These are phyloP conservation scores for Patellifolia procumbens DNA, from an alignment of 179 eudicot species.

Conservation along the genomic window DNA sequence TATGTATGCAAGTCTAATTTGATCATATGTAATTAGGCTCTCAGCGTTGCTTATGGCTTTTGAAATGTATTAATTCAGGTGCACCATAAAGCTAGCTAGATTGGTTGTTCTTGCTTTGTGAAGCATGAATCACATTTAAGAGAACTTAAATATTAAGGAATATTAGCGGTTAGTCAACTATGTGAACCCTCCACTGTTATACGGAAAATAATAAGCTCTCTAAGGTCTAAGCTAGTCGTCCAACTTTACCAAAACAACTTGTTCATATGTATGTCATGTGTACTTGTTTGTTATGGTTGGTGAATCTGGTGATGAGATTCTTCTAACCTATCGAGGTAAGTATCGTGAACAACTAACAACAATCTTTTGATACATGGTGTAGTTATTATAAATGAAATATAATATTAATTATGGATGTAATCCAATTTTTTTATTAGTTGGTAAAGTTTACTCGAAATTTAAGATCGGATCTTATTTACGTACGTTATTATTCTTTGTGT, in stretches of 20 bases:
- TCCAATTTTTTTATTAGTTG: no score
- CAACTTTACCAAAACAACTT: conserved; percentile 10
- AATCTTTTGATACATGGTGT: background rate
- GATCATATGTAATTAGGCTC: background rate
- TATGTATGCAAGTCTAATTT: background rate
- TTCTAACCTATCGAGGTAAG: background rate
- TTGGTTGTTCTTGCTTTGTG: background rate
- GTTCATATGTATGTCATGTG: background rate
- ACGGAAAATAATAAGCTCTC: background rate
- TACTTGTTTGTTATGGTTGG: background rate
- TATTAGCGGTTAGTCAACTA: conserved; percentile 12
- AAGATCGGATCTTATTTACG: no score
- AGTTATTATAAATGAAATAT: no score
- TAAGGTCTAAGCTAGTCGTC: background rate
- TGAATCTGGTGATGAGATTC: background rate
- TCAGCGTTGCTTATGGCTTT: conserved; percentile 21
- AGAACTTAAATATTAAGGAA: background rate
- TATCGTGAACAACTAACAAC: background rate
- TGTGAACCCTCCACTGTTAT: background rate
- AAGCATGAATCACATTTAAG: conserved; percentile 22
- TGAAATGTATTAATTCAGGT: background rate
- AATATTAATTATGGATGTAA: no score
- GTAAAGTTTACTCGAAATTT: no score
- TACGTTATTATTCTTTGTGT: no score
- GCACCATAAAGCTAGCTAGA: conserved; percentile 4